Evolutionary conservation across 208 protist genomes (phyloP).

Genomic region (Acanthamoeba castellanii): DNA sequence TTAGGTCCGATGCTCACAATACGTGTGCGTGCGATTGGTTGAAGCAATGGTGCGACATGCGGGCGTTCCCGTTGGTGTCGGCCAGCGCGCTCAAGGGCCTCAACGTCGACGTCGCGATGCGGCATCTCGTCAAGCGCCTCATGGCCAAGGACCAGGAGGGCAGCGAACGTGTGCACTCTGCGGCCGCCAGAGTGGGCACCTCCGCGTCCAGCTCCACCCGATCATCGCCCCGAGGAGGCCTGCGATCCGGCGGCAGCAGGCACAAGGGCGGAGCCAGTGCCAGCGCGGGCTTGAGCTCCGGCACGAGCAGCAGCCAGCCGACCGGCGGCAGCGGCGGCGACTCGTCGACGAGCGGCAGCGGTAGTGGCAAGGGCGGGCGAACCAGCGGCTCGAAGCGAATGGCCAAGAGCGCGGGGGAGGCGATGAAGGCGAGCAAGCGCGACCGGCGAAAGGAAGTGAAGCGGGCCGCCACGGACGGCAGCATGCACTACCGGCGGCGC

Average conservation of each 20-base stretch:
- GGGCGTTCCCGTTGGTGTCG: not conserved
- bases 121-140: not conserved
- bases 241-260: not conserved
- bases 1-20: not conserved
- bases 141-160: not conserved
- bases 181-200: not conserved
- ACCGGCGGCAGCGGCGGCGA: not conserved
- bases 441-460: not conserved
- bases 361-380: not conserved
- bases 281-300: not conserved
- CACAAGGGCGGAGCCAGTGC: not conserved
- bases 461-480: not conserved
- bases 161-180: not conserved
- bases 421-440: not conserved
- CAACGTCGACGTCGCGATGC: not conserved
- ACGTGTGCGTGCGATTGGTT: too few relatives aligned
- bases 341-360: not conserved
- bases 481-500: not conserved
- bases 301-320: not conserved
- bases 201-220: too few relatives aligned
- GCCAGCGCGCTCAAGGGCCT: not conserved
- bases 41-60: constrained; percentile 5
- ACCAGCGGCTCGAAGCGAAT: not conserved
- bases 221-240: not conserved
- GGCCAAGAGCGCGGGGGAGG: not conserved